Evolutionary conservation across 805 yeast species (phyloP).

Genomic region (Candida manassasensis): DNA sequence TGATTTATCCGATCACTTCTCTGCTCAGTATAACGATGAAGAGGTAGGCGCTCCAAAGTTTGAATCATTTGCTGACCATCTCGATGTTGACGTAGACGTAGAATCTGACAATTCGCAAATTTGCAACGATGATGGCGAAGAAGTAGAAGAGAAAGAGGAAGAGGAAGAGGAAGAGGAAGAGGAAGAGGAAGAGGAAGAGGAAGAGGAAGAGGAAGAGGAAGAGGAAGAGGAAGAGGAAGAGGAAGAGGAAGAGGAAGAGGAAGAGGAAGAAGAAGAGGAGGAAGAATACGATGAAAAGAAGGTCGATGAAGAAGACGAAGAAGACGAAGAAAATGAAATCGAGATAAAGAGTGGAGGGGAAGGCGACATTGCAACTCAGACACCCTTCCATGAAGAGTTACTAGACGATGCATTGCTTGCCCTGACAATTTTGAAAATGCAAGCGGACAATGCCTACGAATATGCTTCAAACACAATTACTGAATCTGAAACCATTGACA

Average conservation of each 20-base stretch:
- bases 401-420: not conserved
- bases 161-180: conserved; percentile 7
- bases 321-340: not conserved
- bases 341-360: too few relatives aligned
- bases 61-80: not conserved
- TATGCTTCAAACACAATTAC: not conserved
- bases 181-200: conserved; percentile 6
- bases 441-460: not conserved
- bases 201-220: conserved; percentile 3
- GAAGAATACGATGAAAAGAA: conserved; percentile 9
- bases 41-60: conserved; percentile 4
- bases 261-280: conserved; percentile 6
- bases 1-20: too few relatives aligned
- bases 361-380: too few relatives aligned
- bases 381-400: not conserved
- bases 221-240: conserved; percentile 7
- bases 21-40: conserved; percentile 1
- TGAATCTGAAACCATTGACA: not conserved
- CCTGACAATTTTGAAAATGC: not conserved
- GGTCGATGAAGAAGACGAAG: conserved; percentile 5
- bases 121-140: conserved; percentile 1
- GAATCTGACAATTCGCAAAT: conserved; percentile 4
- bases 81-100: conserved; percentile 7
- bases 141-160: too few relatives aligned
- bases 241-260: conserved; percentile 10